A percentile compares a stretch with the other conserved stretches of the same genome.
phyloP scores from a whole-genome alignment of 345 rosid genomes.

The Salix viminalis region DNA sequence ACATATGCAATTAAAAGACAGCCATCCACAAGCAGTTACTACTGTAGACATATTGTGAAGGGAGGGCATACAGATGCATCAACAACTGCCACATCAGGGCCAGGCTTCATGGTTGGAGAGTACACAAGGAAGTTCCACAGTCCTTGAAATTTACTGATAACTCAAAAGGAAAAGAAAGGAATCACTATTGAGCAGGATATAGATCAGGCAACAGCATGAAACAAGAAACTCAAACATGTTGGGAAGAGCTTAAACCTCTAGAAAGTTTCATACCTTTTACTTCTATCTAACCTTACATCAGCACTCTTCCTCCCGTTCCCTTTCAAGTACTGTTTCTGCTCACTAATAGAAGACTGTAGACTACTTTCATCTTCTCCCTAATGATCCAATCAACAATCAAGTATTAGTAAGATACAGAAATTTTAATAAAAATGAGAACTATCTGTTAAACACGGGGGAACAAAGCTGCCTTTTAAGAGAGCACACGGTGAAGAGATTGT shows the following conservation, averaged over 20 bases:
- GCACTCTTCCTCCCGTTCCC: constrained; percentile 39
- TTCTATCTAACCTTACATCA: constrained; percentile 31
- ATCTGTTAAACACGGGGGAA: neutral
- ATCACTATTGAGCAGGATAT: constrained; percentile 1
- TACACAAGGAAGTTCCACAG: constrained; percentile 50
- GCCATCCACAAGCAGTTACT: constrained; percentile 11
- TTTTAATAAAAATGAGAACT: neutral
- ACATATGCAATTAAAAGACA: neutral
- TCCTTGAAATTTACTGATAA: constrained; percentile 50
- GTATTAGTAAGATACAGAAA: constrained; percentile 7
- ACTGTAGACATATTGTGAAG: constrained; percentile 16
- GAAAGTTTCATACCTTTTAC: constrained; percentile 31
- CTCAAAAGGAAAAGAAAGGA: constrained; percentile 6
- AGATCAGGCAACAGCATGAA: constrained; percentile 9
- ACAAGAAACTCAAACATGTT: constrained; percentile 7
- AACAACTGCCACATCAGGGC: constrained; percentile 23
- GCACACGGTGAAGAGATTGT: neutral
- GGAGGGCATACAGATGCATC: constrained; percentile 34
- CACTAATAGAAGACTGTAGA: constrained; percentile 38
- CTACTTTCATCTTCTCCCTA: constrained; percentile 61
- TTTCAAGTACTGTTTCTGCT: constrained; percentile 39
- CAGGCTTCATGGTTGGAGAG: constrained; percentile 40
- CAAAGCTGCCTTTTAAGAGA: neutral
- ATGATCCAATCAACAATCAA: constrained; percentile 17
- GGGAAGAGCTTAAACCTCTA: constrained; percentile 6